A percentile compares a stretch with the other conserved stretches of the same genome.
These are phyloP conservation scores for Aspergillus heteromorphus DNA, from an alignment of 495 filamentous ascomycete species.

Conservation along the genomic window DNA sequence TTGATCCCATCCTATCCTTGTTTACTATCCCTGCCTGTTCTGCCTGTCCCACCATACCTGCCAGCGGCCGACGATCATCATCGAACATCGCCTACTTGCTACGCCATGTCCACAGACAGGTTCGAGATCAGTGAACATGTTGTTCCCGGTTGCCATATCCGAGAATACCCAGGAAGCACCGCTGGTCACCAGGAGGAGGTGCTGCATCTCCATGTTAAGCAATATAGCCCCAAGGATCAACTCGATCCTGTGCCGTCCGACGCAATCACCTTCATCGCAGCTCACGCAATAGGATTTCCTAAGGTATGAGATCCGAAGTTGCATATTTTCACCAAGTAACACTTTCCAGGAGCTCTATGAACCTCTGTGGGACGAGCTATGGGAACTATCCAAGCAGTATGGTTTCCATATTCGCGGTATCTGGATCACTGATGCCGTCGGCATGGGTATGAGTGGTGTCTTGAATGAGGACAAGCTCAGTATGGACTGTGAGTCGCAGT, in stretches of 20 bases:
- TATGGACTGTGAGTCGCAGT: conserved; percentile 1
- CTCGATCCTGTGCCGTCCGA: not conserved
- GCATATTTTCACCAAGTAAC: too few relatives aligned
- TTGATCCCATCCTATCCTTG: too few relatives aligned
- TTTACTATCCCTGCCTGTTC: too few relatives aligned
- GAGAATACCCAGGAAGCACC: not conserved
- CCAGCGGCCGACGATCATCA: too few relatives aligned
- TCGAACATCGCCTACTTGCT: too few relatives aligned
- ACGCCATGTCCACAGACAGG: not conserved
- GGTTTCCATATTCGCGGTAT: not conserved
- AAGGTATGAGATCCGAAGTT: too few relatives aligned
- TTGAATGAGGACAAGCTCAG: not conserved
- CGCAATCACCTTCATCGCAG: not conserved
- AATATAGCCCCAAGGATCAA: not conserved
- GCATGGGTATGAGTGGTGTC: not conserved
- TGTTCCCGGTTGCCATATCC: not conserved
- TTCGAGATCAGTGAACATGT: not conserved
- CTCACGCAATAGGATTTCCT: not conserved
- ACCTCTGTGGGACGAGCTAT: not conserved
- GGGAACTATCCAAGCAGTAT: not conserved
- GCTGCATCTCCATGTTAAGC: not conserved
- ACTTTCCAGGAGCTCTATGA: not conserved
- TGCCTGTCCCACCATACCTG: too few relatives aligned
- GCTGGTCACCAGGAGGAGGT: not conserved
- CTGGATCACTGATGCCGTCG: not conserved